Conservation (phyloP, 2,329 filamentous ascomycete species). For the Neofusicoccum umdonicola region DNA sequence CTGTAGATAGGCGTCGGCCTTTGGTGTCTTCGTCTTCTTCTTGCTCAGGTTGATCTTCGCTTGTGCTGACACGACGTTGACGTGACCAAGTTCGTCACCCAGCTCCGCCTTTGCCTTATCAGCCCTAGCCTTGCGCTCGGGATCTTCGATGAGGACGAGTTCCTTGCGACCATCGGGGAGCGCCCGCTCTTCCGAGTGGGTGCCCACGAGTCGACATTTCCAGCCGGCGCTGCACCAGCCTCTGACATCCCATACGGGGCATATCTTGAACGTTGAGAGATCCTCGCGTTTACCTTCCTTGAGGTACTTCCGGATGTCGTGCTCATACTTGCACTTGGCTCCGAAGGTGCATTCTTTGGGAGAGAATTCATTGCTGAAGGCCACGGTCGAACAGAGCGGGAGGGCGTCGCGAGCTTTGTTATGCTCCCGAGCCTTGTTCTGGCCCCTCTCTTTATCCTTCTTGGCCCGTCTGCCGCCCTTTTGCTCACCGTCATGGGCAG, state of each 20-base stretch:
- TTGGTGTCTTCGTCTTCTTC: constrained; percentile 67
- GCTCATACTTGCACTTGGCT: constrained; percentile 75
- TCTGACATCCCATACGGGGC: constrained; percentile 74
- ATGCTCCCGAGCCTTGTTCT: constrained; percentile 81
- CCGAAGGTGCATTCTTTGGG: constrained; percentile 73
- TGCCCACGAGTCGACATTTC: constrained; percentile 89
- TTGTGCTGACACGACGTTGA: constrained; percentile 69
- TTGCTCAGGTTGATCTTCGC: constrained; percentile 74
- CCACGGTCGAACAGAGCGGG: constrained; percentile 73
- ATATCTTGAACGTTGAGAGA: constrained; percentile 71
- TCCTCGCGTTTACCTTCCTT: constrained; percentile 78
- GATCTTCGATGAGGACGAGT: constrained; percentile 65
- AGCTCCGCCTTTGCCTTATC: constrained; percentile 43
- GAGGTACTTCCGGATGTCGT: constrained; percentile 84
- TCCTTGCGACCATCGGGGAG: constrained; percentile 79
- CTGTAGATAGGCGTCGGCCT: constrained; percentile 70
- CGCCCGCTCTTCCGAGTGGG: constrained; percentile 79
- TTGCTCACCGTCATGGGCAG: constrained; percentile 40
- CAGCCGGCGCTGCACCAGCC: constrained; percentile 82
- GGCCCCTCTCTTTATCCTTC: constrained; percentile 63
- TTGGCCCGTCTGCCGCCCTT: constrained; percentile 47
- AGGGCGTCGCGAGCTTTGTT: constrained; percentile 76
- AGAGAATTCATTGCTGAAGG: constrained; percentile 74
- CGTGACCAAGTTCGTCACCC: constrained; percentile 58
- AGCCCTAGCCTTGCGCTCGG: constrained; percentile 45